Percentiles rank a stretch among this genome's conserved stretches.
phyloP scores from a whole-genome alignment of 805 yeast genomes.

The Saccharomycopsis schoenii region DNA sequence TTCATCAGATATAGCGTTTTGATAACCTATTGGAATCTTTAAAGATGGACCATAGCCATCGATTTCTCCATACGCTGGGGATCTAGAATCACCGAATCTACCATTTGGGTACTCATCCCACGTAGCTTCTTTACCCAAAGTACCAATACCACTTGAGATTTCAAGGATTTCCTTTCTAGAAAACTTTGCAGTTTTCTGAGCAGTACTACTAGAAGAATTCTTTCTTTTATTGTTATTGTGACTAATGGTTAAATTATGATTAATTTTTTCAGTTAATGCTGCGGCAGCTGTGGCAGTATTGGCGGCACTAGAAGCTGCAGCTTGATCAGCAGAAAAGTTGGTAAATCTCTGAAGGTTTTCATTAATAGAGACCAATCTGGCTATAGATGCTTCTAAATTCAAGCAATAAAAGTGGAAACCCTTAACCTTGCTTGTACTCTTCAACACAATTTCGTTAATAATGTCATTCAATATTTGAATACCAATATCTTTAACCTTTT shows the following conservation, averaged over 20 bases:
- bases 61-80: constrained; percentile 96
- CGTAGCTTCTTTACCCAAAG: constrained; percentile 78
- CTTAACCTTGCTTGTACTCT: constrained; percentile 37
- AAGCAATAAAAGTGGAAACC: constrained; percentile 91
- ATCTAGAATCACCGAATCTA: constrained; percentile 87
- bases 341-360: constrained; percentile 15
- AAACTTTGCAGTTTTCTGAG: constrained; percentile 3
- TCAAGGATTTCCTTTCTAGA: constrained; percentile 56
- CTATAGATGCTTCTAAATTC: constrained; percentile 86
- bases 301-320: constrained; percentile 3
- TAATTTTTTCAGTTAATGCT: neutral
- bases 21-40: constrained; percentile 38
- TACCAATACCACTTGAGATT: constrained; percentile 76
- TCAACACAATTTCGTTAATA: constrained; percentile 43
- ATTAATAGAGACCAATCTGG: constrained; percentile 65
- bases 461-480: constrained; percentile 62
- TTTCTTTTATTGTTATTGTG: neutral
- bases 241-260: neutral
- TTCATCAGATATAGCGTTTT: constrained; percentile 44
- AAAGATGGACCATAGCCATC: constrained; percentile 94
- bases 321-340: constrained; percentile 9
- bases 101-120: constrained; percentile 99
- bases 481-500: constrained; percentile 72
- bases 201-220: neutral
- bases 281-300: neutral